Base-by-base conservation (phyloP, 768 basidiomycete genomes). In the Clavulina sp. region DNA sequence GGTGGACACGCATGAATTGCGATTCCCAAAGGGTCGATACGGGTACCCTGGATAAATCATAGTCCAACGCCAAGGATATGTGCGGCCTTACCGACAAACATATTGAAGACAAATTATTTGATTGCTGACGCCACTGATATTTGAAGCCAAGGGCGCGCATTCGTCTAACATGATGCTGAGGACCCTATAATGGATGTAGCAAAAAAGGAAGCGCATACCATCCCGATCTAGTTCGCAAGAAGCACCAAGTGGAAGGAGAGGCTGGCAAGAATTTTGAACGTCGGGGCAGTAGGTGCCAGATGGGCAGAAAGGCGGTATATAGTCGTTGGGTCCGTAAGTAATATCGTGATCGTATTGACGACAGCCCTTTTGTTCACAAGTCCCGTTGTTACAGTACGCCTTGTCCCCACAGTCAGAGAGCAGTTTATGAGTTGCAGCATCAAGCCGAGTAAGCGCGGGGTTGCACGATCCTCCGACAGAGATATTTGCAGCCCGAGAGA, bases 141-240 rank as follows among this genome's bases (percentile, higher is more conserved):
- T 46, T 26, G 13, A 28, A 46, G 43, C 13, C 43, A 16, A 24
- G 0, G 69, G 69, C 59, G 73, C 69, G 60, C 87, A 91, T 66
- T 88, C 73, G 58, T 93, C 89, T 91, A 24, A 16, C 53, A 7
- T 18, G n/a, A 49, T 9, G 21, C 44, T 41, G 52, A 36, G 26
- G 40, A 33, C 55, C 31, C 30, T 32, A 50, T 29, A 23, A 41
- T 49, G 49, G 36, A 38, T 30, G 44, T 23, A 38, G 38, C 43
- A 5, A 41, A 16, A 16, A 47, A 19, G 41, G 23, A 33, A 23
- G n/a, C 48, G 59, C 71, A 51, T 54, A 84, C 87, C 85, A 64
- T 91, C 87, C 49, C 87, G 78, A 61, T 89, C 82, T 53, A 91
- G 74, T 64, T 91, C 86, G 66, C 87, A 91, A 29, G 72, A 61